Percentiles rank a stretch among this genome's conserved stretches.
Conservation (phyloP, 179 eudicot species). For the Spinacia oleracea region DNA sequence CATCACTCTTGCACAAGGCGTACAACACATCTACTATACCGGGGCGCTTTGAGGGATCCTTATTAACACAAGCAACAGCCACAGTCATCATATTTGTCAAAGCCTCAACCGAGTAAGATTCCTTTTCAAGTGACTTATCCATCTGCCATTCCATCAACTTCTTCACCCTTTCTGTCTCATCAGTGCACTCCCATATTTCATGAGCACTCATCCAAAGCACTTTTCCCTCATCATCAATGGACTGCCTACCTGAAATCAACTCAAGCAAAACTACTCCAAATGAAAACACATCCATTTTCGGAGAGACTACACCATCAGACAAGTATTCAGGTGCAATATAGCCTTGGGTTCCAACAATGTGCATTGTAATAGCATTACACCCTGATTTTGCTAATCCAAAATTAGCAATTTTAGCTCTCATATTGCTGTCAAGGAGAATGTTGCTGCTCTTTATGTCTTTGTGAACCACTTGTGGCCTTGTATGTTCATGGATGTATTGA, state of each 20-base stretch:
- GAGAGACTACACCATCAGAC: conserved; percentile 76
- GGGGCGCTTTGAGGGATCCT: conserved; percentile 71
- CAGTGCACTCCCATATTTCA: conserved; percentile 48
- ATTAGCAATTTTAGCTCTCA: conserved; percentile 89
- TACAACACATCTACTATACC: conserved; percentile 89
- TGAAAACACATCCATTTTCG: conserved; percentile 80
- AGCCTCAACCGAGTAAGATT: conserved; percentile 48
- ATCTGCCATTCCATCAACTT: conserved; percentile 53
- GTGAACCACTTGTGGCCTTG: conserved; percentile 86
- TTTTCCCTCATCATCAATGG: conserved; percentile 58
- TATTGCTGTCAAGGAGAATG: conserved; percentile 70
- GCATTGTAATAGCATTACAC: conserved; percentile 88
- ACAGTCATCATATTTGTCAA: conserved; percentile 53
- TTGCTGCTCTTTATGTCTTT: conserved; percentile 90
- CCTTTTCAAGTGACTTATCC: conserved; percentile 42
- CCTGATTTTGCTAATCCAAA: conserved; percentile 92
- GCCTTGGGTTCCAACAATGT: conserved; percentile 93
- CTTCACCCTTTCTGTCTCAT: conserved; percentile 45
- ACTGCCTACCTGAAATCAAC: conserved; percentile 68
- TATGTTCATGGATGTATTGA: conserved; percentile 93
- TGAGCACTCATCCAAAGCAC: conserved; percentile 52
- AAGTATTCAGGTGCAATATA: conserved; percentile 90
- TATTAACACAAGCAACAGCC: conserved; percentile 65
- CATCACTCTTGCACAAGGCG: conserved; percentile 81
- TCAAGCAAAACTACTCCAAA: conserved; percentile 89